Evolutionary conservation across 2,329 filamentous ascomycete genomes (phyloP).

Genomic region (Neofusicoccum cordaticola): DNA sequence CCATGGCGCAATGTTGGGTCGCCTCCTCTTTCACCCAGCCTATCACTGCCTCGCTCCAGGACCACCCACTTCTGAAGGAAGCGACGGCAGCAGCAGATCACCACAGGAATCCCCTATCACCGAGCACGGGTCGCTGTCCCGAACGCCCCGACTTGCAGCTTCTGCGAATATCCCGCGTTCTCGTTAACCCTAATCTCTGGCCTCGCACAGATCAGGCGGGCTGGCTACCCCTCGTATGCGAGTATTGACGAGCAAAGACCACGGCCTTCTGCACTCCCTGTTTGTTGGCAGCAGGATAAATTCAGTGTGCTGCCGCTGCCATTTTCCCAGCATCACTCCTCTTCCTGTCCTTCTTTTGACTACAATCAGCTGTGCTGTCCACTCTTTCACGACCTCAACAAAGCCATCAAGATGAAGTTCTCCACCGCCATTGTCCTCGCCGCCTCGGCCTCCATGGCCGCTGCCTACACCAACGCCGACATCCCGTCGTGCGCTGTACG

Average conservation of each 20-base stretch:
- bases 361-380: not conserved
- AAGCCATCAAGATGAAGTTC: conserved; percentile 3
- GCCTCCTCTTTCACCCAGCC: not conserved
- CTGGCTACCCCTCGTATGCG: not conserved
- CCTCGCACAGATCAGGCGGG: not conserved
- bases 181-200: conserved; percentile 7
- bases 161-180: not conserved
- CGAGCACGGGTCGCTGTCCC: not conserved
- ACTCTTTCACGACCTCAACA: not conserved
- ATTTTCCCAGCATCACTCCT: not conserved
- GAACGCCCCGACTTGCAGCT: not conserved
- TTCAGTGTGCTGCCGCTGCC: not conserved
- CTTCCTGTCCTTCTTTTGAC: conserved; percentile 4
- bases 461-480: conserved; percentile 16
- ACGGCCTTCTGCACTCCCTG: not conserved
- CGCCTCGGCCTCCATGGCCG: conserved; percentile 13
- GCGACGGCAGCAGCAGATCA: not conserved
- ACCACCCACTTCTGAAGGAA: not conserved
- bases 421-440: conserved; percentile 5
- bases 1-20: not conserved
- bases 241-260: not conserved
- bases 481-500: conserved; percentile 37
- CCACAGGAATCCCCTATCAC: not conserved
- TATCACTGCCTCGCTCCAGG: not conserved
- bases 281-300: not conserved